These are phyloP conservation scores for Drechslerella stenobrocha DNA, from an alignment of 2,329 filamentous ascomycete species.

Conservation along the genomic window DNA sequence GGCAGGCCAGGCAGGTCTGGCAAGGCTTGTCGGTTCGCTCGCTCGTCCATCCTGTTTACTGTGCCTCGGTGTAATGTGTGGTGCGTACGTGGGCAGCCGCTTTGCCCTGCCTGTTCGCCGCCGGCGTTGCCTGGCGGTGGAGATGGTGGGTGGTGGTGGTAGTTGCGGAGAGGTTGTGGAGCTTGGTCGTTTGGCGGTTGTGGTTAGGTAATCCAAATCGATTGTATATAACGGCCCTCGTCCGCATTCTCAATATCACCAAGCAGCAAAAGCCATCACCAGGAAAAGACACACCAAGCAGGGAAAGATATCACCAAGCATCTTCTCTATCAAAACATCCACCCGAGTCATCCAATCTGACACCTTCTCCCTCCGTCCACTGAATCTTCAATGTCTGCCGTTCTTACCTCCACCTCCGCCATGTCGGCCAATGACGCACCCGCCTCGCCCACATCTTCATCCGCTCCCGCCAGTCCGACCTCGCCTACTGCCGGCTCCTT, in stretches of 20 bases:
- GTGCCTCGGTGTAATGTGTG: neutral
- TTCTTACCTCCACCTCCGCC: neutral
- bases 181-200: too few relatives aligned
- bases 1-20: too few relatives aligned
- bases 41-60: neutral
- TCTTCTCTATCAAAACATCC: too few relatives aligned
- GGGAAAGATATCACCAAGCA: too few relatives aligned
- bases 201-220: too few relatives aligned
- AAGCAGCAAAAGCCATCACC: too few relatives aligned
- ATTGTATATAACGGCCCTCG: too few relatives aligned
- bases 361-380: too few relatives aligned
- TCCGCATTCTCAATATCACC: too few relatives aligned
- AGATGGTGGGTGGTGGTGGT: neutral
- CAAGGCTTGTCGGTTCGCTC: neutral
- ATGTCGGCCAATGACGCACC: slow-evolving; percentile 18
- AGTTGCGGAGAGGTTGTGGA: too few relatives aligned
- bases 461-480: slow-evolving; percentile 36
- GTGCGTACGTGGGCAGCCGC: neutral
- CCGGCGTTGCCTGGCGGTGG: neutral
- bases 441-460: slow-evolving; percentile 9
- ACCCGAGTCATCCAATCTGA: too few relatives aligned
- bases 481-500: slow-evolving; percentile 34
- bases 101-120: slow-evolving; percentile 5
- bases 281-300: too few relatives aligned
- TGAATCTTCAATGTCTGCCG: neutral